Conservation (phyloP, 345 rosid genomes). For the Gossypium arboreum region DNA sequence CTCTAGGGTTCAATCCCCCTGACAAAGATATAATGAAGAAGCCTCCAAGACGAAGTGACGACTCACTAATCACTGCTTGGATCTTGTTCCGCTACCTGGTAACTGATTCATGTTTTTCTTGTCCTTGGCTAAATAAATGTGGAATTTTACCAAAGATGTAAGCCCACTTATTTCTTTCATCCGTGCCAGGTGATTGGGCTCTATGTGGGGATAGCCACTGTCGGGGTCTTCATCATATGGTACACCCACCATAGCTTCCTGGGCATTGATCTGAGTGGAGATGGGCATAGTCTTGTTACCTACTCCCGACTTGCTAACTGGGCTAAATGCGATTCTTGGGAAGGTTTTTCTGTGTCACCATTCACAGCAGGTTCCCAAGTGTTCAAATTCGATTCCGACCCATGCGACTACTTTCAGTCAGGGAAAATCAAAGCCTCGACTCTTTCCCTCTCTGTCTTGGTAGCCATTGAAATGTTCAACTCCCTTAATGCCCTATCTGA, state of each 20-base stretch:
- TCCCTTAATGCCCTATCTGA: constrained; percentile 92
- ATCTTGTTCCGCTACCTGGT: constrained; percentile 96
- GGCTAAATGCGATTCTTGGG: constrained; percentile 82
- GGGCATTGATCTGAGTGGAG: constrained; percentile 85
- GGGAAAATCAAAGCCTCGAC: constrained; percentile 94
- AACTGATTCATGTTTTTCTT: background rate
- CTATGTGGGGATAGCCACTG: constrained; percentile 92
- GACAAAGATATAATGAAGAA: constrained; percentile 92
- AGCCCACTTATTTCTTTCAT: constrained; percentile 9
- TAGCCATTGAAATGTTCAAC: constrained; percentile 96
- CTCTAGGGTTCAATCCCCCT: constrained; percentile 95
- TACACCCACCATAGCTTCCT: constrained; percentile 69
- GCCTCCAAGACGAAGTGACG: constrained; percentile 90
- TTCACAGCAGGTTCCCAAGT: constrained; percentile 73
- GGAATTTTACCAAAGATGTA: background rate
- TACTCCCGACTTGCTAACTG: constrained; percentile 82
- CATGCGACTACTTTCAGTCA: constrained; percentile 76
- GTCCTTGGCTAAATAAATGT: background rate
- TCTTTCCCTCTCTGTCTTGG: constrained; percentile 85
- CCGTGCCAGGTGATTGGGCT: constrained; percentile 73
- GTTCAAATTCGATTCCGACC: constrained; percentile 50
- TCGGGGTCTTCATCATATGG: constrained; percentile 94
- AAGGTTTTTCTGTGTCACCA: constrained; percentile 55
- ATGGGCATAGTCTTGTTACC: constrained; percentile 84
- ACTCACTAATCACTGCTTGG: constrained; percentile 89